These are phyloP conservation scores for Basipetospora sp. DNA, from an alignment of 2,329 filamentous ascomycete genomes.

Conservation along the genomic window DNA sequence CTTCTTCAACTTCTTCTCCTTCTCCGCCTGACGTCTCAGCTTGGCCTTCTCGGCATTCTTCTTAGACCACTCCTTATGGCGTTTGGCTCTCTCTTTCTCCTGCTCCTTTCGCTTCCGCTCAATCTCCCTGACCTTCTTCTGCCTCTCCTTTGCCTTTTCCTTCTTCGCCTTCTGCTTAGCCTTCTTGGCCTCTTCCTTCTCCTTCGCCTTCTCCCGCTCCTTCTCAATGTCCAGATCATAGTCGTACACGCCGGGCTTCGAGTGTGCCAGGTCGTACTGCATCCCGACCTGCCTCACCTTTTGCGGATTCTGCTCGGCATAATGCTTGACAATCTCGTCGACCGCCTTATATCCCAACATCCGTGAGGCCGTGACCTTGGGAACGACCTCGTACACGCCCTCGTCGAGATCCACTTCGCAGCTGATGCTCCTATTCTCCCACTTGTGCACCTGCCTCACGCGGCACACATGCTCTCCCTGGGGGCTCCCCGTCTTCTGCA, in stretches of 20 bases:
- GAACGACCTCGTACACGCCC: constrained; percentile 52
- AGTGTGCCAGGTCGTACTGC: constrained; percentile 46
- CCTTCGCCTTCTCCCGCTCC: constrained; percentile 14
- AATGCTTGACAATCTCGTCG: constrained; percentile 42
- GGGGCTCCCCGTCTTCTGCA: constrained; percentile 18
- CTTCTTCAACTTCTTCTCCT: constrained; percentile 9
- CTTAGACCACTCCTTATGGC: constrained; percentile 1
- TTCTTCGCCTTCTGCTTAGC: constrained; percentile 14
- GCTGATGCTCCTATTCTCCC: constrained; percentile 48
- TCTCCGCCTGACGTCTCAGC: constrained; percentile 14
- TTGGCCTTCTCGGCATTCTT: constrained; percentile 11
- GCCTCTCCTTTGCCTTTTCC: constrained; percentile 10
- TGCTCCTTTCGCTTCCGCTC: constrained; percentile 1
- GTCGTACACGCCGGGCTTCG: constrained; percentile 39
- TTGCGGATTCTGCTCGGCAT: constrained; percentile 34
- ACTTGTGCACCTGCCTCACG: constrained; percentile 18
- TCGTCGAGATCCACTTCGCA: constrained; percentile 58
- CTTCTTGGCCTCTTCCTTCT: constrained; percentile 15
- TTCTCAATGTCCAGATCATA: constrained; percentile 26
- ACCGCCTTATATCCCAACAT: constrained; percentile 31
- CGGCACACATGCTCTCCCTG: constrained; percentile 19
- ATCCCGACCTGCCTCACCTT: constrained; percentile 48
- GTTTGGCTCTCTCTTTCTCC: constrained; percentile 5
- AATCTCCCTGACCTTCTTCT: constrained; percentile 2
- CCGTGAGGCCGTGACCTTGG: constrained; percentile 47